A percentile compares a stretch with the other conserved stretches of the same genome.
Conservation (phyloP, 805 yeast species). For the Sugiyamaella lignohabitans region DNA sequence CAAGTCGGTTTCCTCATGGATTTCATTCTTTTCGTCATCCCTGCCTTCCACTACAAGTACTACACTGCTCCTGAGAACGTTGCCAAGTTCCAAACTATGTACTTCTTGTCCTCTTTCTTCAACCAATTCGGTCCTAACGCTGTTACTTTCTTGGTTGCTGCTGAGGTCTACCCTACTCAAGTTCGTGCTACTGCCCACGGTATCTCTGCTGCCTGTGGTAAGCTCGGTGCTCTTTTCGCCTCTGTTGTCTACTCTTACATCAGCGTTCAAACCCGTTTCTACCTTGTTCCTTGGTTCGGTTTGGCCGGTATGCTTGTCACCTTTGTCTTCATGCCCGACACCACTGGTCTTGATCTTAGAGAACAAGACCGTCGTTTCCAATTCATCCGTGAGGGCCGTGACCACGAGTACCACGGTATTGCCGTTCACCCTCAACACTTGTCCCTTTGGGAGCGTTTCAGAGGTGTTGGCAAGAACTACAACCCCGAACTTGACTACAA, state of each 20-base stretch:
- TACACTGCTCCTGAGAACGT: conserved; percentile 27
- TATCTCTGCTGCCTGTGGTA: conserved; percentile 58
- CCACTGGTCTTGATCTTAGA: conserved; percentile 33
- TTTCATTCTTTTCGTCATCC: conserved; percentile 48
- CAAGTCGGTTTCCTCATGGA: conserved; percentile 50
- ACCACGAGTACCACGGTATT: conserved; percentile 34
- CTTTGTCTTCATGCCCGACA: conserved; percentile 32
- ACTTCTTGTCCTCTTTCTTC: conserved; percentile 57
- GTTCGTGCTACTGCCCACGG: conserved; percentile 66
- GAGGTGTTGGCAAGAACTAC: conserved; percentile 32
- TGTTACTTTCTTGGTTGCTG: conserved; percentile 58
- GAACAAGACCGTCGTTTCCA: conserved; percentile 36
- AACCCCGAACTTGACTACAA: conserved; percentile 35
- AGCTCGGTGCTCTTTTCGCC: conserved; percentile 60
- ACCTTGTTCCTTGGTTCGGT: conserved; percentile 37
- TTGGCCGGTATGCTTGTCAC: conserved; percentile 33
- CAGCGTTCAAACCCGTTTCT: conserved; percentile 29
- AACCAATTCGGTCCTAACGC: conserved; percentile 63
- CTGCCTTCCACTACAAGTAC: conserved; percentile 54
- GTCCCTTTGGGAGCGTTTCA: conserved; percentile 32
- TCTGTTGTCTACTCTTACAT: conserved; percentile 34
- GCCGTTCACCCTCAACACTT: conserved; percentile 34
- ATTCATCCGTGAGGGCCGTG: conserved; percentile 31
- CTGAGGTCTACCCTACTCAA: conserved; percentile 59
- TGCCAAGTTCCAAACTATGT: conserved; percentile 43